Conservation (phyloP, 805 yeast genomes). For the Lachancea waltii region DNA sequence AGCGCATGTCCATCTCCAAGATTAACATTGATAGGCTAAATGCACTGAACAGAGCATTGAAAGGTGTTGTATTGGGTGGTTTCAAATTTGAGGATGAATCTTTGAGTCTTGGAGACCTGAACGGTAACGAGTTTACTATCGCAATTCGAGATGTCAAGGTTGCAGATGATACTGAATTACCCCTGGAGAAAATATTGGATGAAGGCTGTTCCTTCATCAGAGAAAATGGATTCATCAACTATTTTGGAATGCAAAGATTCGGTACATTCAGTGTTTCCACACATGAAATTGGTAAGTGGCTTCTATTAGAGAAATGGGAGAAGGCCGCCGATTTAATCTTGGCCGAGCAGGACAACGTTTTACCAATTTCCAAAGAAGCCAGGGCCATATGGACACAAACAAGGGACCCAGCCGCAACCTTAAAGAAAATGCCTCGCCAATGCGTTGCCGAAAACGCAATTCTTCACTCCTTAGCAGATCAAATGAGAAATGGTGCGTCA, state of each 20-base stretch:
- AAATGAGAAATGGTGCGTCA: conserved; percentile 35
- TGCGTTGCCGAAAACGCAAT: conserved; percentile 81
- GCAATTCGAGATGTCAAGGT: conserved; percentile 68
- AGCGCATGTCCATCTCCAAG: conserved; percentile 61
- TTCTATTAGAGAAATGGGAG: conserved; percentile 71
- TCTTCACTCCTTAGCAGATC: conserved; percentile 52
- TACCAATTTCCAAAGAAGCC: conserved; percentile 78
- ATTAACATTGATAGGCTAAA: conserved; percentile 70
- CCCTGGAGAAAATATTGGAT: conserved; percentile 42
- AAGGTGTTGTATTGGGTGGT: conserved; percentile 75
- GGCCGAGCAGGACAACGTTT: conserved; percentile 77
- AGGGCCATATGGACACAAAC: conserved; percentile 77
- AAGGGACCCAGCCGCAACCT: conserved; percentile 55
- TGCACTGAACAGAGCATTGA: conserved; percentile 65
- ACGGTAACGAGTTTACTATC: conserved; percentile 84
- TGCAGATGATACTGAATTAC: conserved; percentile 21
- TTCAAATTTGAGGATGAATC: conserved; percentile 59
- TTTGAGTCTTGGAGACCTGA: conserved; percentile 72
- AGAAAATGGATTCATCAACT: conserved; percentile 78
- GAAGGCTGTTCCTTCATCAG: conserved; percentile 52
- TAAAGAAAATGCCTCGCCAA: conserved; percentile 75
- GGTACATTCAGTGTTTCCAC: conserved; percentile 95
- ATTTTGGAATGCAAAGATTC: conserved; percentile 97
- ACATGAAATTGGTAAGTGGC: conserved; percentile 70
- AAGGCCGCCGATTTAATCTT: conserved; percentile 71